phyloP scores from a whole-genome alignment of 495 filamentous ascomycete species.

The Ramalina intermedia region DNA sequence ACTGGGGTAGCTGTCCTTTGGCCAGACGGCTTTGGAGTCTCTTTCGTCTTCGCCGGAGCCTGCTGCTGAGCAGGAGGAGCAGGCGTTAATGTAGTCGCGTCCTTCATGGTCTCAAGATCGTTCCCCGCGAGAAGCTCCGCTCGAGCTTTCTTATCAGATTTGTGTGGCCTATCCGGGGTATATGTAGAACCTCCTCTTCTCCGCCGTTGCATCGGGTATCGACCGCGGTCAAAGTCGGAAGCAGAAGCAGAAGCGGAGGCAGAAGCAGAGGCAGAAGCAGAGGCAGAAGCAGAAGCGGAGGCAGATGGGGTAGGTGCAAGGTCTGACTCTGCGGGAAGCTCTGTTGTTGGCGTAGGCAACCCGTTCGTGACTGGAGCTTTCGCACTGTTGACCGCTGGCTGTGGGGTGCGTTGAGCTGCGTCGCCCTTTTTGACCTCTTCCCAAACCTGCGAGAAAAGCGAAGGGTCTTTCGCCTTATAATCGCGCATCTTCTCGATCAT shows the following conservation, averaged over 20 bases:
- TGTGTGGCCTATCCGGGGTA: not conserved
- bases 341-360: slow-evolving; percentile 2
- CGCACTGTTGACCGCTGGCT: no score
- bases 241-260: slow-evolving; percentile 8
- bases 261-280: slow-evolving; percentile 12
- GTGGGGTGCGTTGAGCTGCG: no score
- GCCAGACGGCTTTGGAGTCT: not conserved
- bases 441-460: slow-evolving; percentile 21
- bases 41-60: not conserved
- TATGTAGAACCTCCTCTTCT: slow-evolving; percentile 4
- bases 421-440: slow-evolving; percentile 19
- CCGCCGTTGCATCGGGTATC: slow-evolving; percentile 16
- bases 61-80: not conserved
- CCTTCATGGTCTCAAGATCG: not conserved
- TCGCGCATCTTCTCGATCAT: slow-evolving; percentile 26
- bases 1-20: not conserved
- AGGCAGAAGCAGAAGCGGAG: slow-evolving; percentile 6
- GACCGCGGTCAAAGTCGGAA: slow-evolving; percentile 15
- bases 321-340: slow-evolving; percentile 11
- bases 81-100: no score
- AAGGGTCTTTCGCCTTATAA: slow-evolving; percentile 22
- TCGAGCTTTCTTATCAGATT: slow-evolving; percentile 1
- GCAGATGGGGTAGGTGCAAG: slow-evolving; percentile 5
- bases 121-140: not conserved
- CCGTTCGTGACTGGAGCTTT: not conserved